Percentiles rank a stretch among this genome's conserved stretches.
phyloP scores from a whole-genome alignment of 1,139 yeast species.

The Debaryomyces sp. region DNA sequence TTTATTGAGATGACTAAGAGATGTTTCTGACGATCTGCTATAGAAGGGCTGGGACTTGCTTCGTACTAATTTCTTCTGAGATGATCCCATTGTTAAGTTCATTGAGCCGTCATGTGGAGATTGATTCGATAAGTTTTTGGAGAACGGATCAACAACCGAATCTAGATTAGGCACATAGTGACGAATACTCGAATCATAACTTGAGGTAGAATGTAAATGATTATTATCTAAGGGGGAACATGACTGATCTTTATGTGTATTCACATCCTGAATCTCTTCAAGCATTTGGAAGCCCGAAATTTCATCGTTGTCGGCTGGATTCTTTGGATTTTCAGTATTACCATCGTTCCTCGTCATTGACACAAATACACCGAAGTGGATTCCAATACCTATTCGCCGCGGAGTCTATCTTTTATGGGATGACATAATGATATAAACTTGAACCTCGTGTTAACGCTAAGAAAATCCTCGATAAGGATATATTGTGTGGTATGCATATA shows the following conservation, averaged over 20 bases:
- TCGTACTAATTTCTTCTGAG: not conserved
- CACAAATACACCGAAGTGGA: not conserved
- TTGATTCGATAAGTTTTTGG: not conserved
- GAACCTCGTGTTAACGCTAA: not conserved
- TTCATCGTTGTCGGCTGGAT: conserved; percentile 5
- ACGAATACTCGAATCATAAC: not conserved
- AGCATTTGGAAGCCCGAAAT: conserved; percentile 5
- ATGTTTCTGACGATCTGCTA: conserved; percentile 15
- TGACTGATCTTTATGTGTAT: not conserved
- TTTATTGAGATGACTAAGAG: conserved; percentile 18
- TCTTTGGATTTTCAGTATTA: not conserved
- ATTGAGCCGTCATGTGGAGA: not conserved
- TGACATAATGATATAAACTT: not conserved
- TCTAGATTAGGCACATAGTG: not conserved
- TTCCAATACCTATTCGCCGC: not conserved
- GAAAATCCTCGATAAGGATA: not conserved
- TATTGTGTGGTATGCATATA: not conserved
- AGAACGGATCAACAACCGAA: not conserved
- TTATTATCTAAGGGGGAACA: not conserved
- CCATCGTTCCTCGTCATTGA: conserved; percentile 1
- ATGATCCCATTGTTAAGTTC: not conserved
- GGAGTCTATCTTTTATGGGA: not conserved
- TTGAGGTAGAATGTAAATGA: not conserved
- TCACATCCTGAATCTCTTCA: not conserved
- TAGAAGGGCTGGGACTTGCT: conserved; percentile 6